Conservation (phyloP, 805 yeast genomes). For the Candida broadrunensis region DNA sequence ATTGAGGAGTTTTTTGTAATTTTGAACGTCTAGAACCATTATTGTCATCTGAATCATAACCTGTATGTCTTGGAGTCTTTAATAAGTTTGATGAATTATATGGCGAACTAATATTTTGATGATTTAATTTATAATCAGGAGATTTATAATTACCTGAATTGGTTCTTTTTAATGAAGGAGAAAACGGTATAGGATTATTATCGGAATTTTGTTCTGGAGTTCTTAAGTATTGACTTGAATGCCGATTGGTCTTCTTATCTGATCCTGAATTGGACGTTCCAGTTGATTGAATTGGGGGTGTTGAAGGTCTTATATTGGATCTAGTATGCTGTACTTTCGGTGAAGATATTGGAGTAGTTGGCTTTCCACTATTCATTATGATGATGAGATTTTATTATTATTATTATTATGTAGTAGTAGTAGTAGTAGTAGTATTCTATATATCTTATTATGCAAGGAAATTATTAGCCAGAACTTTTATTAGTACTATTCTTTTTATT, state of each 20-base stretch:
- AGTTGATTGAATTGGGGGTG: conserved; percentile 22
- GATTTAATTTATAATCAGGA: conserved; percentile 30
- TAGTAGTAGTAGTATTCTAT: too few relatives aligned
- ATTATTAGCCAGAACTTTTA: too few relatives aligned
- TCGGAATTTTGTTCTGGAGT: conserved; percentile 33
- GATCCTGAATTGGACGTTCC: not conserved
- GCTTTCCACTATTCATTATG: conserved; percentile 18
- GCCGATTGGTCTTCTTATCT: conserved; percentile 16
- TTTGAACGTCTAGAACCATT: conserved; percentile 18
- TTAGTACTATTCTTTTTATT: too few relatives aligned
- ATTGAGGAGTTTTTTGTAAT: conserved; percentile 38
- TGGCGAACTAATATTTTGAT: conserved; percentile 27
- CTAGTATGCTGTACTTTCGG: conserved; percentile 24
- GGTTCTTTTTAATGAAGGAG: conserved; percentile 38
- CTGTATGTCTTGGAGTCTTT: conserved; percentile 32
- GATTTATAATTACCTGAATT: conserved; percentile 26
- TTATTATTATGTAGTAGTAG: too few relatives aligned
- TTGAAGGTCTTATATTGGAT: conserved; percentile 19
- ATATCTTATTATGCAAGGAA: too few relatives aligned
- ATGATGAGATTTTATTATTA: too few relatives aligned
- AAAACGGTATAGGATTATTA: conserved; percentile 27
- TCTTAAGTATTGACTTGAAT: conserved; percentile 25
- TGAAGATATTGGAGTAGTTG: conserved; percentile 33
- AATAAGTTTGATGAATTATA: conserved; percentile 18
- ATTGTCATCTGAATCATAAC: conserved; percentile 28